Percentiles rank a stretch among this genome's conserved stretches.
phyloP scores from a whole-genome alignment of 495 filamentous ascomycete species.

The Rusavskia elegans region DNA sequence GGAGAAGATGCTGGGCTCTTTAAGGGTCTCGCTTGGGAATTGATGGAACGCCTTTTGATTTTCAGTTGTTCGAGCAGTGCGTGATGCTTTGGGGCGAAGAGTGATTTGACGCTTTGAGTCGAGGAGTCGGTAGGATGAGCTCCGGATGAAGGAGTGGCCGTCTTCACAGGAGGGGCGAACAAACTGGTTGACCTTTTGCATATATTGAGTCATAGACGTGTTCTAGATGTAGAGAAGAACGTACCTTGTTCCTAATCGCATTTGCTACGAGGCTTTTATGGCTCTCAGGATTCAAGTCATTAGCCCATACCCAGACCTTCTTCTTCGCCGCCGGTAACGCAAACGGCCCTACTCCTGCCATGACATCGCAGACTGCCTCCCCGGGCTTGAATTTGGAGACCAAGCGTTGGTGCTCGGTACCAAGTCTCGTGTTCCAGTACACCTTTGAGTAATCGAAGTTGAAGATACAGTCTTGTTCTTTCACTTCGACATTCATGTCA shows the following conservation, averaged over 20 bases:
- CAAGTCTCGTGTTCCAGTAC: constrained; percentile 90
- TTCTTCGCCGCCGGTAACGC: constrained; percentile 83
- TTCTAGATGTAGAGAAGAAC: constrained; percentile 1
- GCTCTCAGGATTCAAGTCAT: constrained; percentile 90
- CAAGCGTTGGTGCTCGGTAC: constrained; percentile 73
- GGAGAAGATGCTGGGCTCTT: constrained; percentile 50
- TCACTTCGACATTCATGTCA: constrained; percentile 63
- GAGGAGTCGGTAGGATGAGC: constrained; percentile 47
- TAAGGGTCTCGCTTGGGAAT: constrained; percentile 28
- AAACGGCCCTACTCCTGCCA: constrained; percentile 95
- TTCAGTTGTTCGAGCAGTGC: not conserved
- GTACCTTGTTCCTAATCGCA: constrained; percentile 60
- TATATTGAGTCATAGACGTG: not conserved
- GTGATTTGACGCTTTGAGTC: constrained; percentile 28
- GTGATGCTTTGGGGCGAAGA: constrained; percentile 16
- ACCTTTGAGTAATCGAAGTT: constrained; percentile 53
- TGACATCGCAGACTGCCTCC: constrained; percentile 88
- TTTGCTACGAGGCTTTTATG: constrained; percentile 53
- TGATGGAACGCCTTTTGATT: not conserved
- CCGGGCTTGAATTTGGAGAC: constrained; percentile 63
- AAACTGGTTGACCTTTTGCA: constrained; percentile 46
- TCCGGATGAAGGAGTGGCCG: constrained; percentile 62
- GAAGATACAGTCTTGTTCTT: constrained; percentile 34
- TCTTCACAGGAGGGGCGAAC: constrained; percentile 68
- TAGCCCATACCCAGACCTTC: constrained; percentile 87